Evolutionary conservation across 352 stramenopile genomes (phyloP).

Genomic region (Phytophthora sp.): DNA sequence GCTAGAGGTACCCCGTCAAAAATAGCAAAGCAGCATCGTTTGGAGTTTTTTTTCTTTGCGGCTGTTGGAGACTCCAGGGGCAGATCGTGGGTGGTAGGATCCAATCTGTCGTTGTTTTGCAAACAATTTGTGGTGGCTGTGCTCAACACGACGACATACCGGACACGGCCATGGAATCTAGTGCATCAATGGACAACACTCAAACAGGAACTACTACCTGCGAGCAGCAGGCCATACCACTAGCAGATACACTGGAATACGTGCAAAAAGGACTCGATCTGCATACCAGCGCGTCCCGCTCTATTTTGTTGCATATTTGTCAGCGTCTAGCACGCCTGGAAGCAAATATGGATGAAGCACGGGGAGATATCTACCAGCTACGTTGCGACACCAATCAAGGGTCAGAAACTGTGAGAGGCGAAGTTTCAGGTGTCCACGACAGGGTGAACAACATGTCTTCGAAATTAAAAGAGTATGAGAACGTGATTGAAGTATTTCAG

Average conservation of each 20-base stretch:
- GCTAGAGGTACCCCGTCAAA: background rate
- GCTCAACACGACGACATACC: too few species aligned
- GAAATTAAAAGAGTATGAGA: conserved; percentile 65
- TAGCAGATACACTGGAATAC: conserved; percentile 39
- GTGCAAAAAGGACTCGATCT: conserved; percentile 60
- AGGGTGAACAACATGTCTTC: conserved; percentile 56
- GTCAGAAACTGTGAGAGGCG: conserved; percentile 48
- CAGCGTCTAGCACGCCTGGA: conserved; percentile 66
- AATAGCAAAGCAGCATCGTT: background rate
- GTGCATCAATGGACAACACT: conserved; percentile 13
- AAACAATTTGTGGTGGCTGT: background rate
- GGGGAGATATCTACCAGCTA: conserved; percentile 47
- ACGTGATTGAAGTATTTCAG: conserved; percentile 68
- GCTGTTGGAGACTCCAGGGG: background rate
- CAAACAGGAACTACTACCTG: background rate
- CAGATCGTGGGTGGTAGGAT: background rate
- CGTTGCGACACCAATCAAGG: conserved; percentile 44
- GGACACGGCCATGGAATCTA: too few species aligned
- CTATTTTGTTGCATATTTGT: conserved; percentile 70
- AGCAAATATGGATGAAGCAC: conserved; percentile 41
- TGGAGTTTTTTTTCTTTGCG: conserved; percentile 2
- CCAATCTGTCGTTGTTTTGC: too few species aligned
- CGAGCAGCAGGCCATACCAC: background rate
- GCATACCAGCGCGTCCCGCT: conserved; percentile 58
- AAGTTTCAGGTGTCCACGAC: conserved; percentile 51